Base-by-base conservation (phyloP, 139 green algal species). In the Parachlorella kessleri region DNA sequence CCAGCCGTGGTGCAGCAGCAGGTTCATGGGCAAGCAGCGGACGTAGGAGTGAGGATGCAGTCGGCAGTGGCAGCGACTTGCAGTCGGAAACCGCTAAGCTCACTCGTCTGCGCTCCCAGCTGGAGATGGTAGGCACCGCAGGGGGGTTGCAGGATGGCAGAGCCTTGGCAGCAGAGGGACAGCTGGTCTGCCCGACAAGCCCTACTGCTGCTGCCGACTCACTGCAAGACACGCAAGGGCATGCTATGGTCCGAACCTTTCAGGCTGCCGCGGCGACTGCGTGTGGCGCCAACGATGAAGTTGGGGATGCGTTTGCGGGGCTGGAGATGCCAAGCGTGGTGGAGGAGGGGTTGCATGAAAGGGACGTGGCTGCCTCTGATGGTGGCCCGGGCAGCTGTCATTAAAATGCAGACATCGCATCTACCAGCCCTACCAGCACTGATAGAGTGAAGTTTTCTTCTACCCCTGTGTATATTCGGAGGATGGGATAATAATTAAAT, bases 121-220 rank as follows among this genome's bases (percentile, higher is more conserved):
- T 80, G 32, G 30, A 63, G 14, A 35, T 67, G 18, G 28, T 80
- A 3, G 74, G 64, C 18, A 73, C 74, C 9, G 74, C 64, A 18
- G 64, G 10, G 6, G 63, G 63, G 36, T 28, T 72, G 63, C 74
- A 73, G 64, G 74, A 73, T 40, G 28, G 64, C 28, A 10, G 38
- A 28, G 28, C 39, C 1, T 35, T 78, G 2, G 40, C 67, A 63
- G 38, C 33, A 24, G 33, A 42, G 30, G 74, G 64, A n/a, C 6
- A 54, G 40, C 18, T 37, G 39, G 53, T 67, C 39, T 8, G n/a
- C 63, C 28, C 28, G 8, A 41, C n/a, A 32, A 69, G 70, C 70
- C 30, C 55, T n/a, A 54, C 55, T 35, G 32, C 9, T 8, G 9
- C 28, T 76, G 41, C n/a, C n/a, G n/a, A n/a, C n/a, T n/a, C n/a